Base-by-base conservation (phyloP, 306 rosid genomes). In the Carpinus fangiana region DNA sequence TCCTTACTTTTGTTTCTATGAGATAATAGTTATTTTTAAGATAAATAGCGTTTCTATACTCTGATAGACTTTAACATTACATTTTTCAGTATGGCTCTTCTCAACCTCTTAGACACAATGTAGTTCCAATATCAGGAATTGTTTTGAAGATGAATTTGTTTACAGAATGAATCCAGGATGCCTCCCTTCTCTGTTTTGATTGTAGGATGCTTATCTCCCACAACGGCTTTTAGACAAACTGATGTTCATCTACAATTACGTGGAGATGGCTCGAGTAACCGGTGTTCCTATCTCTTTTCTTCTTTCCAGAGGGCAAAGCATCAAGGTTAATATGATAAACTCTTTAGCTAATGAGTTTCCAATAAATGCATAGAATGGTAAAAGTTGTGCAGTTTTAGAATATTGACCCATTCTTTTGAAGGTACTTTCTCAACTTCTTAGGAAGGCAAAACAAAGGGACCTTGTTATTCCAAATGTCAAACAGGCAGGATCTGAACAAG, bases 401-500 rank as follows among this genome's bases (percentile, higher is more conserved):
- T 79, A 76, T 65, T 72, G 80, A 36, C 18, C 11, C 14, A 17
- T 67, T 28, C n/a, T 79, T 84, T 57, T 62, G 38, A 82, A 95
- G 98, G 98, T 95, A 26, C 98, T 95, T 83, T 95, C 98, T 57
- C 98, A 95, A 91, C 98, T 95, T 87, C 98, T 92, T 77, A 91
- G 98, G 96, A 95, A 92, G 85, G 93, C 98, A 81, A 95, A 89
- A 74, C 97, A 95, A 83, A 95, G 84, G 80, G 91, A 90, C 77
- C 87, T 95, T 72, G 93, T 95, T 69, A 80, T 95, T 85, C 98
- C 98, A 62, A 89, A 90, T 77, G 91, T 69, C 74, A 95, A 92
- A 78, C 96, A 90, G 79, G 97, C 96, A 79, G 98, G 98, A 55
- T 92, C 98, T 66, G 98, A 95, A 73, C 98, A 92, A 91, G 98